These are phyloP conservation scores for Schizochytrium sp. DNA, from an alignment of 108 stramenopile genomes.

Conservation along the genomic window DNA sequence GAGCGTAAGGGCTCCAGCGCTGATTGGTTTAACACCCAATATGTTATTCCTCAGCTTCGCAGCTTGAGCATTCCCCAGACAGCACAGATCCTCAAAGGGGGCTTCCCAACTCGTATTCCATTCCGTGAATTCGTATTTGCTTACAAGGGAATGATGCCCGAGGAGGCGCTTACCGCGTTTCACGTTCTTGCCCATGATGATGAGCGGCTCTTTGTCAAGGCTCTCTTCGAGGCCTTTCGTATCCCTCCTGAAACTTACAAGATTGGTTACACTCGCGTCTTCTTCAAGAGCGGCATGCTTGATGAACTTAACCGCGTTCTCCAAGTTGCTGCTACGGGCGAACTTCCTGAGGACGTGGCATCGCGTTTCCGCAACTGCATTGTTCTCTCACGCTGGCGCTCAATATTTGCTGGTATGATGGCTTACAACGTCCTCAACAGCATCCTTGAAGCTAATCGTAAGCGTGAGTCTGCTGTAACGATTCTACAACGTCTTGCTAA, in stretches of 20 bases:
- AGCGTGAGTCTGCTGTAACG: slow-evolving; percentile 26
- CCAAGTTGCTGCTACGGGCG: background rate
- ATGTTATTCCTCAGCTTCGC: slow-evolving; percentile 38
- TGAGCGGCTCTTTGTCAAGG: slow-evolving; percentile 17
- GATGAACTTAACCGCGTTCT: slow-evolving; percentile 14
- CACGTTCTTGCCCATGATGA: background rate
- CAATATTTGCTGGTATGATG: slow-evolving; percentile 39
- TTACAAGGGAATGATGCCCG: background rate
- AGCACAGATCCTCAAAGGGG: slow-evolving; percentile 41
- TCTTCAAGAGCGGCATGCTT: slow-evolving; percentile 54
- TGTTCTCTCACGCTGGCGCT: background rate
- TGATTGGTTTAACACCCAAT: slow-evolving; percentile 27
- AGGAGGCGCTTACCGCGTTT: background rate
- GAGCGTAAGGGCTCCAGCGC: slow-evolving; percentile 16
- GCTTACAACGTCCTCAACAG: background rate
- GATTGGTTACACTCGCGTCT: background rate
- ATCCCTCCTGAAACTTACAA: background rate
- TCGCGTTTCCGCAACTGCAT: background rate
- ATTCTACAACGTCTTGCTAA: slow-evolving; percentile 12
- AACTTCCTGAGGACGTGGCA: background rate
- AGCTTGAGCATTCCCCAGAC: slow-evolving; percentile 59
- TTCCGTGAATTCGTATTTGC: slow-evolving; percentile 11
- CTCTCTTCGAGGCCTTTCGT: slow-evolving; percentile 31
- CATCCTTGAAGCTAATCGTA: background rate
- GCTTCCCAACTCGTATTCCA: slow-evolving; percentile 6